phyloP scores from a whole-genome alignment of 495 filamentous ascomycete species.

The Penicillium simplicissimum region DNA sequence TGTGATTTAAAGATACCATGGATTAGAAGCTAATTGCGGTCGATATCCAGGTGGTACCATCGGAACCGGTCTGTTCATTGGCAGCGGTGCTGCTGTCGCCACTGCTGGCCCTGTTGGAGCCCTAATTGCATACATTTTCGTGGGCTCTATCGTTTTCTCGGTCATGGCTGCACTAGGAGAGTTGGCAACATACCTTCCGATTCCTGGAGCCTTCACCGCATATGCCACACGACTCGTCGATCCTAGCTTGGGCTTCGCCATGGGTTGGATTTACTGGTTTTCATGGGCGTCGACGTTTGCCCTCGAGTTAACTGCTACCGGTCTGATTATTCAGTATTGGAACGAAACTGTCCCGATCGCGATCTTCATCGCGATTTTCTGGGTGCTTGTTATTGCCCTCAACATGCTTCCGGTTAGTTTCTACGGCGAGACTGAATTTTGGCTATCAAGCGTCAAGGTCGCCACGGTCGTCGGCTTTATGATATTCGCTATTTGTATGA shows the following conservation, averaged over 20 bases:
- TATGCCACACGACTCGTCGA: conserved; percentile 67
- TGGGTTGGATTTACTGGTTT: conserved; percentile 68
- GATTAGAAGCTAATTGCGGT: not conserved
- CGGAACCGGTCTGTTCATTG: conserved; percentile 69
- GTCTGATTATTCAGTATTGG: conserved; percentile 70
- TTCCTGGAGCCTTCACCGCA: conserved; percentile 66
- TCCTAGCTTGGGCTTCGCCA: conserved; percentile 64
- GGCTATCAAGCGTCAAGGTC: conserved; percentile 58
- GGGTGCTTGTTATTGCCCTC: conserved; percentile 59
- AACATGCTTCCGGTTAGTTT: conserved; percentile 56
- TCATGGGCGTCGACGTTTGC: conserved; percentile 57
- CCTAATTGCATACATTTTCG: conserved; percentile 59
- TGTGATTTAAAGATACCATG: not conserved
- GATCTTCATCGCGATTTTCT: conserved; percentile 67
- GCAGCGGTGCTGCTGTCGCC: conserved; percentile 63
- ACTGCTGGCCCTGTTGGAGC: conserved; percentile 60
- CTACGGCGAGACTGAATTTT: conserved; percentile 57
- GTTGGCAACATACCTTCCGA: conserved; percentile 68
- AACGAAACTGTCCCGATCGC: conserved; percentile 52
- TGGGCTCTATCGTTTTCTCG: conserved; percentile 53
- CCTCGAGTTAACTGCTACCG: conserved; percentile 64
- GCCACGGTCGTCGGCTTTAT: conserved; percentile 54
- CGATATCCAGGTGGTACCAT: conserved; percentile 58
- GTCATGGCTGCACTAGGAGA: conserved; percentile 54
- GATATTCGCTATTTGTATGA: conserved; percentile 40